Base-by-base conservation (phyloP, 2,329 filamentous ascomycete genomes). In the Botrytis hyacinthi region DNA sequence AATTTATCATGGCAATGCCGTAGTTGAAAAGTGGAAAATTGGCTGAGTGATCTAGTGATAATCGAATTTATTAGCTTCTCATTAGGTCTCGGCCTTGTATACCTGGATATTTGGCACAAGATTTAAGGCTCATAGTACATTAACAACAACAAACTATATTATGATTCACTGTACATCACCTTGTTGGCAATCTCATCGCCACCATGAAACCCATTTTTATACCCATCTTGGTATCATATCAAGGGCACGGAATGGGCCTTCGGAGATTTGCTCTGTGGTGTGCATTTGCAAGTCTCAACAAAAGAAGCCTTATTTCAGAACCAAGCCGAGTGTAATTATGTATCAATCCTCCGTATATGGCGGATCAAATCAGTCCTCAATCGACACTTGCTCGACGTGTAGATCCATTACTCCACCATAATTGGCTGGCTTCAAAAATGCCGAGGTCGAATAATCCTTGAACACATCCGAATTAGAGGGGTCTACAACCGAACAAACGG, bases 391-490 rank as follows among this genome's bases (percentile, higher is more conserved):
- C 48, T 14, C 12, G 48, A 51, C 5, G 10, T 6, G 48, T 51
- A 51, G 48, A n/a, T n/a, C 48, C 48, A 68, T 42, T 29, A 4
- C 26, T 54, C 22, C 22, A n/a, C 18, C 54, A 16, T 29, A 4
- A 67, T 67, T 40, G 65, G 65, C 26, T 67, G 37, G 20, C 46
- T n/a, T 32, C 22, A 29, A 40, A 70, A 61, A 60, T 61, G 40
- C 51, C 67, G 54, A 70, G 51, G 67, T 70, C 61, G n/a, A 22
- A 51, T 46, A 42, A 62, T 62, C 26, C 57, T 22, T 60, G 57
- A 35, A 60, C 29, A 62, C 26, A 42, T 62, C 37, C 63, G 18
- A 32, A 35, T 44, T 12, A 29, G 67, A 32, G 32, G 37, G 40
- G 51, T 35, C 44, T 16, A 35, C 37, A 59, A 20, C 54, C 67